Conservation (phyloP, 805 yeast species). For the Nakazawaea laoshanensis region DNA sequence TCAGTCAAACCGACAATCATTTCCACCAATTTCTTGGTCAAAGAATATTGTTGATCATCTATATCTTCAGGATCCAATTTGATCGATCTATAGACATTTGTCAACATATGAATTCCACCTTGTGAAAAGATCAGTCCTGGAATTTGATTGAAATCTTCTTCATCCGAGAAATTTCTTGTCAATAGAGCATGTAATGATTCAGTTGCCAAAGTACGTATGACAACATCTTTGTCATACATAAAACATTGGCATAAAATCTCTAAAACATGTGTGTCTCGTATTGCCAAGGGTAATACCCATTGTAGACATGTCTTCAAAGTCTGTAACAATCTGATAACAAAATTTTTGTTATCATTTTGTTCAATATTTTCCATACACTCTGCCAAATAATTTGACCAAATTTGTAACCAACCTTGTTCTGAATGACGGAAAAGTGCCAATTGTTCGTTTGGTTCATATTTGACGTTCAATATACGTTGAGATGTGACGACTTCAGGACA, state of each 20-base stretch:
- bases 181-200: constrained; percentile 87
- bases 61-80: constrained; percentile 61
- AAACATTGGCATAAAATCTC: constrained; percentile 54
- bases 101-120: constrained; percentile 65
- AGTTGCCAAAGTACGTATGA: constrained; percentile 72
- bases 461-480: constrained; percentile 46
- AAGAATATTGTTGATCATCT: constrained; percentile 64
- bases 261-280: constrained; percentile 59
- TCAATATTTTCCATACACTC: constrained; percentile 31
- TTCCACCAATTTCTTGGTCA: constrained; percentile 85
- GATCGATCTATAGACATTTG: constrained; percentile 53
- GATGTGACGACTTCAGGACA: constrained; percentile 82
- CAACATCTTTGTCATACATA: constrained; percentile 40
- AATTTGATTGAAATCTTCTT: constrained; percentile 65
- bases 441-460: constrained; percentile 61
- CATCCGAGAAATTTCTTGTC: constrained; percentile 64
- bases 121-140: constrained; percentile 71
- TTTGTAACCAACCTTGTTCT: constrained; percentile 76
- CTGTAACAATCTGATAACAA: constrained; percentile 63
- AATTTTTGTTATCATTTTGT: constrained; percentile 27
- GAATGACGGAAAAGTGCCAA: constrained; percentile 58
- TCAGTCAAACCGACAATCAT: constrained; percentile 85
- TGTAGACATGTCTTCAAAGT: constrained; percentile 84
- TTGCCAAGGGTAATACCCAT: constrained; percentile 79
- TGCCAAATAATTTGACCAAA: constrained; percentile 56